A percentile compares a stretch with the other conserved stretches of the same genome.
phyloP scores from a whole-genome alignment of 345 rosid genomes.

The Eucalyptus microcorys region DNA sequence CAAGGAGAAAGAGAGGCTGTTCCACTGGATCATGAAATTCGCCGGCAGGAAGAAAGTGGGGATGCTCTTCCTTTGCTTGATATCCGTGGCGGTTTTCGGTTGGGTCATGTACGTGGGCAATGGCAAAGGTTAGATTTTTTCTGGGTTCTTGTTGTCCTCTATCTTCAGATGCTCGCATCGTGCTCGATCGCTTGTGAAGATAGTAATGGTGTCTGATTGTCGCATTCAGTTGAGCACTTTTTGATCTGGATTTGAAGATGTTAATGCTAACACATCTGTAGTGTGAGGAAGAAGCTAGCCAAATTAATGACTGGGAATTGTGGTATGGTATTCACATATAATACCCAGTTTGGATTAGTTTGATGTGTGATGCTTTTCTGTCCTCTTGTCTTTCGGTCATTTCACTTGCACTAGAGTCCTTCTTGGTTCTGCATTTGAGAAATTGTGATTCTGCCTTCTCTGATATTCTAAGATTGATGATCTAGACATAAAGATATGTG shows the following conservation, averaged over 20 bases:
- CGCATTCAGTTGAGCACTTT: background rate
- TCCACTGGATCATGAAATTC: constrained; percentile 83
- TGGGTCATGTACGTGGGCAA: constrained; percentile 82
- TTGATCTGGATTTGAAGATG: background rate
- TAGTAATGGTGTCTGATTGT: background rate
- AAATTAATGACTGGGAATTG: background rate
- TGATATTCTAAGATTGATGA: background rate
- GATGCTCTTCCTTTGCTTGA: constrained; percentile 71
- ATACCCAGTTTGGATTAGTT: background rate
- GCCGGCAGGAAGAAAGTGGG: constrained; percentile 94
- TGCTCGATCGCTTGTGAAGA: background rate
- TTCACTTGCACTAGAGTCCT: background rate
- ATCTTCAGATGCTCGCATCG: background rate
- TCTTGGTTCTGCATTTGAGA: background rate
- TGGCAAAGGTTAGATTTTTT: constrained; percentile 59
- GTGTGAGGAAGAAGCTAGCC: background rate
- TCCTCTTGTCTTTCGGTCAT: background rate
- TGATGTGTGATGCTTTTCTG: background rate
- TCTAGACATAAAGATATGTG: background rate
- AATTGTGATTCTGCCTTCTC: background rate
- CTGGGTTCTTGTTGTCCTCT: background rate
- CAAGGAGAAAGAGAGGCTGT: constrained; percentile 68
- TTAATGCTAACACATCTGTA: background rate
- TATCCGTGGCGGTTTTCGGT: constrained; percentile 76
- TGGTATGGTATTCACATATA: background rate